These are phyloP conservation scores for Acer yangbiense DNA, from an alignment of 345 rosid genomes.

Conservation along the genomic window DNA sequence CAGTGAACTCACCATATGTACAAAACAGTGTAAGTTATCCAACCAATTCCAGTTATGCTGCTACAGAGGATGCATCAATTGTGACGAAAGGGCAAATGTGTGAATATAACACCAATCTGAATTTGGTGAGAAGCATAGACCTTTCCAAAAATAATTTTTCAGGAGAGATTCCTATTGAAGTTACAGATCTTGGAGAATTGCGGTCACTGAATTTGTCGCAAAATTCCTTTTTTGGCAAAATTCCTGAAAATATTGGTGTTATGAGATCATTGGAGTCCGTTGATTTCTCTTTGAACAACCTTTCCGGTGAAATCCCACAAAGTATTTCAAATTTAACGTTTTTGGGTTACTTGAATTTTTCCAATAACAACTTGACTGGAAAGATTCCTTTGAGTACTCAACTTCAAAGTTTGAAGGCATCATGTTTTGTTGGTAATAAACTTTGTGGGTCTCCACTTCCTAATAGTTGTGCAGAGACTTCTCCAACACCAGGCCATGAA, in stretches of 20 bases:
- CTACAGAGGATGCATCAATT: not conserved
- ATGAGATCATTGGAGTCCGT: constrained; percentile 11
- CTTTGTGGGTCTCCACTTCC: not conserved
- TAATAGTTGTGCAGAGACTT: not conserved
- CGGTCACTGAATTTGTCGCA: constrained; percentile 20
- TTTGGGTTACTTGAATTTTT: not conserved
- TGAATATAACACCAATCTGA: not conserved
- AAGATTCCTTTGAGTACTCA: constrained; percentile 21
- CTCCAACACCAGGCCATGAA: not conserved
- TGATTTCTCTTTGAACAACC: constrained; percentile 15
- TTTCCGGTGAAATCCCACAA: constrained; percentile 22
- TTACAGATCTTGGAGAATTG: not conserved
- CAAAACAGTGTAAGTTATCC: rapidly evolving
- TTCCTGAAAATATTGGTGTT: constrained; percentile 7
- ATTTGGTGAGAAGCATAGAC: not conserved
- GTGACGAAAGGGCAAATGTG: not conserved
- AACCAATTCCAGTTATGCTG: not conserved
- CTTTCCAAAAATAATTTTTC: not conserved
- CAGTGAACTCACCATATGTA: no score
- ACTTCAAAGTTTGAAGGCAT: not conserved
- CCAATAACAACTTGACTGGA: constrained; percentile 3
- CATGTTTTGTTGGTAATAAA: not conserved
- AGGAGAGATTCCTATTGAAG: constrained; percentile 5
- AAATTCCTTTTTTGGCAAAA: constrained; percentile 2
- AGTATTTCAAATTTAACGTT: constrained; percentile 10